These are phyloP conservation scores for Geranomyces michiganensis DNA, from an alignment of 192 early-diverging fungal species.

Conservation along the genomic window DNA sequence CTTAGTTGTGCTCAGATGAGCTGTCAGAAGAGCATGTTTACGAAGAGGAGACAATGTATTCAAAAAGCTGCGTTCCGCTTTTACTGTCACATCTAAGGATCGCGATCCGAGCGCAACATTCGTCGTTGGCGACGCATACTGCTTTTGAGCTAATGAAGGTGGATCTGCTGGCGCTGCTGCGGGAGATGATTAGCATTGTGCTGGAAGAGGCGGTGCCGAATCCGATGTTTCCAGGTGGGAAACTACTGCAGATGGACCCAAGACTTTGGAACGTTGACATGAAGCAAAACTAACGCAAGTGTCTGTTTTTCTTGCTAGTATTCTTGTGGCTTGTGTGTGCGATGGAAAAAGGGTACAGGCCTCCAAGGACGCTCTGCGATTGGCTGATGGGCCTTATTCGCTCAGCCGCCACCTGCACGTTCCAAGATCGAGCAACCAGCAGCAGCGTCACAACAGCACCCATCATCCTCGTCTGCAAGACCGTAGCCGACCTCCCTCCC, in stretches of 20 bases:
- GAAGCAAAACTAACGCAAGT: too few species aligned
- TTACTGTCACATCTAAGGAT: background rate
- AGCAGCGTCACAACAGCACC: background rate
- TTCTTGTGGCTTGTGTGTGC: background rate
- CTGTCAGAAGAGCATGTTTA: too few species aligned
- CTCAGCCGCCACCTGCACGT: background rate
- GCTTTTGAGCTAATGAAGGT: background rate
- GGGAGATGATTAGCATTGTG: background rate
- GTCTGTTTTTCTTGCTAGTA: background rate
- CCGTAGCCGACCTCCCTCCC: background rate
- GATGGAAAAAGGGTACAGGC: background rate
- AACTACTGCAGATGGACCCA: too few species aligned
- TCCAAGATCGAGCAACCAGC: too few species aligned
- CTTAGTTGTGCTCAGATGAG: too few species aligned
- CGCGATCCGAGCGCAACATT: background rate
- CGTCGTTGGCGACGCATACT: background rate
- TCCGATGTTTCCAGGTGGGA: background rate
- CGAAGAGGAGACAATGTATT: too few species aligned
- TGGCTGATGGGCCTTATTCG: background rate
- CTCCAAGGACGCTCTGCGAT: background rate
- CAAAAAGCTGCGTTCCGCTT: background rate
- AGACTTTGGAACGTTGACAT: too few species aligned
- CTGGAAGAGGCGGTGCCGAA: background rate
- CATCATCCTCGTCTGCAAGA: background rate
- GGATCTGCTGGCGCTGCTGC: background rate